These are phyloP conservation scores for Saussurea involucrata DNA, from an alignment of 129 eudicot species.

Conservation along the genomic window DNA sequence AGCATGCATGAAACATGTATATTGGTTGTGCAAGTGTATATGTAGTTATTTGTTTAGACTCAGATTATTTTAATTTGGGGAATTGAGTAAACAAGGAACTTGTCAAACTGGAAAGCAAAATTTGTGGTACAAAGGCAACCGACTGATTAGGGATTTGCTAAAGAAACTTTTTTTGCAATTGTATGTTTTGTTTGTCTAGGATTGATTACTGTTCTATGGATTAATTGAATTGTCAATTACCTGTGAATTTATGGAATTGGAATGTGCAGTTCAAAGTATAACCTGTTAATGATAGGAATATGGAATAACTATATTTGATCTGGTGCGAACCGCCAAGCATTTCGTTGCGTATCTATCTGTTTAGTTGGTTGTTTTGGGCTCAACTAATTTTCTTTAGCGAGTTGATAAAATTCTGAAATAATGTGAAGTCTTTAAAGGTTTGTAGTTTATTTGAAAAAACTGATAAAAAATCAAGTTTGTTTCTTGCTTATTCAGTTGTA, in stretches of 20 bases:
- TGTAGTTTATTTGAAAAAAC: neutral
- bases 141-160: neutral
- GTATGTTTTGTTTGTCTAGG: neutral
- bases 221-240: neutral
- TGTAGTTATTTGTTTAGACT: neutral
- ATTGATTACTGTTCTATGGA: neutral
- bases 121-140: neutral
- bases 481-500: neutral
- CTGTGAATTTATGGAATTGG: neutral
- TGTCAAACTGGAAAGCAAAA: neutral
- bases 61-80: neutral
- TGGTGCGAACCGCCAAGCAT: neutral
- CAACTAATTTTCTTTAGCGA: neutral
- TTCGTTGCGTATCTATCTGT: neutral
- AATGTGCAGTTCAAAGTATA: neutral
- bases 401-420: neutral
- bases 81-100: neutral
- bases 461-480: neutral
- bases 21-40: neutral
- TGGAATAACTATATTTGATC: neutral
- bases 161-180: neutral
- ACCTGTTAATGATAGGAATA: neutral
- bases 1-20: neutral
- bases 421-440: neutral
- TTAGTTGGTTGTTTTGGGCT: neutral